These are phyloP conservation scores for Solanum hybrid DNA, from an alignment of 305 asterid species.

Conservation along the genomic window DNA sequence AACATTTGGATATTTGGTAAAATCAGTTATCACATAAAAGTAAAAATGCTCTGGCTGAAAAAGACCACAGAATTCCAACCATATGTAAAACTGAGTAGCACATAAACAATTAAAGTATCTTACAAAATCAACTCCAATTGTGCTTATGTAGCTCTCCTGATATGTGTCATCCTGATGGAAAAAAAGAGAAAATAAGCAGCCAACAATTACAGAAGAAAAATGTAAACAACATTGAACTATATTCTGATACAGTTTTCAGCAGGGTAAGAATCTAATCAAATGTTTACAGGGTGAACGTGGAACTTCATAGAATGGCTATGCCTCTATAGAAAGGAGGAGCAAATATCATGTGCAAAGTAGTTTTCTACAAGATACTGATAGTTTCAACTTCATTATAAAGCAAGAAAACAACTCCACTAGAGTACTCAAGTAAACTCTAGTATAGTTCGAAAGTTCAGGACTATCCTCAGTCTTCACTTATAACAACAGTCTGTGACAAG, in stretches of 20 bases:
- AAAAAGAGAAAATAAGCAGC: background rate
- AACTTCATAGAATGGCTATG: background rate
- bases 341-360: background rate
- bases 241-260: background rate
- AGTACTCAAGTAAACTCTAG: background rate
- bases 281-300: background rate
- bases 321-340: background rate
- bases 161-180: conserved; percentile 29
- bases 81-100: background rate
- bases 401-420: background rate
- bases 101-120: background rate
- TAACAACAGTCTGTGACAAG: background rate
- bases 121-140: conserved; percentile 42
- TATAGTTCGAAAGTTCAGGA: background rate
- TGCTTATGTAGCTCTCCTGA: conserved; percentile 35
- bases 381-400: background rate
- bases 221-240: background rate
- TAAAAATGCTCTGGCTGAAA: background rate
- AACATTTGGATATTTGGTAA: background rate
- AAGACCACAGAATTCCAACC: background rate
- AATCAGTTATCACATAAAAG: background rate
- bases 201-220: background rate
- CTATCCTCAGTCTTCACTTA: background rate
- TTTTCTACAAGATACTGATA: background rate
- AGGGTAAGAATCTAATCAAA: background rate